Evolutionary conservation across 257 asterid species (phyloP), one percentile per base, ranked within the genome.

Genomic region (Ligustrum vulgare): DNA sequence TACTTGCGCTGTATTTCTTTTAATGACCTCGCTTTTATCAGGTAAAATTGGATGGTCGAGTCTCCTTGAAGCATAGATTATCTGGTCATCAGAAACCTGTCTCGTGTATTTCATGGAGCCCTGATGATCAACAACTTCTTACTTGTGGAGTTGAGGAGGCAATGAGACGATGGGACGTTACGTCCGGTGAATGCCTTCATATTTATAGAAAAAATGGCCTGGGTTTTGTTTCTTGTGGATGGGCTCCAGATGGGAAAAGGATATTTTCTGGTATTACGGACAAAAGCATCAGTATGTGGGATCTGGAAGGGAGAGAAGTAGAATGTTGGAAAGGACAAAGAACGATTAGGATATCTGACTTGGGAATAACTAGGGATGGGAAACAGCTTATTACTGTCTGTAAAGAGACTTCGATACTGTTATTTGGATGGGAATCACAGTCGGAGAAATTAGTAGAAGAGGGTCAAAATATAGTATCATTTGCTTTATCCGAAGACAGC

Each of bases 141-240:
- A 94, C 97, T 33, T 91, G 98, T 84, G 99, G 97, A 71, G 84
- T 73, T 69, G 98, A 94, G 74, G 98, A 94, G 83, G 78, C 79
- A 31, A 91, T 94, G 60, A 83, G 92, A 79, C 84, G 96, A 66
- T 94, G 99, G 99, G 94, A 91, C 79, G 82, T 87, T 77, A 76
- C 80, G 66, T 83, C 90, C 31, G 98, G 98, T 63, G 92, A 89
- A 76, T 92, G 98, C 79, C 87, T 88, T 71, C 90, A 83, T 67
- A 75, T 75, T 54, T 94, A 91, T 68, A 90, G 86, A 73, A 94
- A 94, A 81, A 74, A 41, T 66, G 96, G 88, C 71, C 80, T 88
- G n/a, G 97, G 98, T 79, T 73, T 91, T 81, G 82, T 94, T 71
- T 94, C 99, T 16, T 94, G 95, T 82, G 96, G 85, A 20, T 94